These are phyloP conservation scores for Acanthamoeba royreba DNA, from an alignment of 208 protist genomes.

Conservation along the genomic window DNA sequence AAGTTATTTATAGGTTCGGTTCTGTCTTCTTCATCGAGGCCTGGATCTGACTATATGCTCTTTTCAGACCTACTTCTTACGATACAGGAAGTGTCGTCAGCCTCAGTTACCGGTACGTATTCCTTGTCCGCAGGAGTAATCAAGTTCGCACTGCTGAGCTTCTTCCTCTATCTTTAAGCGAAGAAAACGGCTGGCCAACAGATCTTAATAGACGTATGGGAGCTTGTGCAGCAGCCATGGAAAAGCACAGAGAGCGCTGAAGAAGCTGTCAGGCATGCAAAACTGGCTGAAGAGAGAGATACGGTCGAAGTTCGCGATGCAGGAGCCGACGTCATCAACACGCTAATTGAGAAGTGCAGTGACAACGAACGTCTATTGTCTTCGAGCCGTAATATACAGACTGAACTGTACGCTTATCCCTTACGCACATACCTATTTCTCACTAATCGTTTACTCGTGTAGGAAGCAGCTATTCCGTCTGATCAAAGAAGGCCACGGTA, in stretches of 20 bases:
- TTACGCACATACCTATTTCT: not conserved
- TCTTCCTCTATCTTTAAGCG: not conserved
- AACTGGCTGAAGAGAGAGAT: not conserved
- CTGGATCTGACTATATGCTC: no score
- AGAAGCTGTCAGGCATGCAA: not conserved
- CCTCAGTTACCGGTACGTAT: not conserved
- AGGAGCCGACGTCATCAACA: not conserved
- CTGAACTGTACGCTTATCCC: not conserved
- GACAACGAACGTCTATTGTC: not conserved
- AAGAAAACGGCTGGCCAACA: not conserved
- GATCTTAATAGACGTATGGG: not conserved
- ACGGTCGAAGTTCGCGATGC: not conserved
- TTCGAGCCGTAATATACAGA: not conserved
- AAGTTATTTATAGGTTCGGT: not conserved
- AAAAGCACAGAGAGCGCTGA: not conserved
- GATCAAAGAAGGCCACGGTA: not conserved
- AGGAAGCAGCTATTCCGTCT: not conserved
- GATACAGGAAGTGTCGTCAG: not conserved
- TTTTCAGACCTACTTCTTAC: not conserved
- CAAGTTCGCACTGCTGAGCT: not conserved
- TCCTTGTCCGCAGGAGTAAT: not conserved
- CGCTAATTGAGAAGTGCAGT: not conserved
- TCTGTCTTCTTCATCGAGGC: not conserved
- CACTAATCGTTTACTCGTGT: not conserved
- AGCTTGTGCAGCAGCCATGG: not conserved